Percentiles rank a stretch among this genome's conserved stretches.
phyloP scores from a whole-genome alignment of 257 asterid species.

The Solanum tacnaense region DNA sequence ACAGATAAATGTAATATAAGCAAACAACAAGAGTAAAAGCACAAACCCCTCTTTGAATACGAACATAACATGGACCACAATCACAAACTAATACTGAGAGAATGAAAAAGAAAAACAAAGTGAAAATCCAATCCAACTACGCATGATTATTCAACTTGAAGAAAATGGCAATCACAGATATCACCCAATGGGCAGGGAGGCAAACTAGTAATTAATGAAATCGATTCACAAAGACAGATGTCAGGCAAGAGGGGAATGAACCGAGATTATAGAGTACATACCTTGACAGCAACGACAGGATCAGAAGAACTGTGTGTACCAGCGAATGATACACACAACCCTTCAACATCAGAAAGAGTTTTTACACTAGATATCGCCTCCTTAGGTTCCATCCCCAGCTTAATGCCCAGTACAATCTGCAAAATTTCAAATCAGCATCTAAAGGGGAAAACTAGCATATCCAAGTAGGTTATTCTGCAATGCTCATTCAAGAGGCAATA shows the following conservation, averaged over 20 bases:
- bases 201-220: neutral
- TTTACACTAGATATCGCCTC: slow-evolving; percentile 61
- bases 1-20: neutral
- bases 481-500: neutral
- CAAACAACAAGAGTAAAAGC: neutral
- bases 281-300: slow-evolving; percentile 75
- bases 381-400: slow-evolving; percentile 68
- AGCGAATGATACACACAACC: slow-evolving; percentile 64
- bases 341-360: slow-evolving; percentile 93
- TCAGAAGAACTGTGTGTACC: slow-evolving; percentile 60
- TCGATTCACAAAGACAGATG: neutral
- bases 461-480: neutral
- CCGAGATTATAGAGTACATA: slow-evolving; percentile 4
- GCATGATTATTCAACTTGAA: neutral
- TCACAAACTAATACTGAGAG: neutral
- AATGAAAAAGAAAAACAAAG: neutral
- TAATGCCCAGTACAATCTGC: slow-evolving; percentile 77
- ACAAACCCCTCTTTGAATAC: neutral
- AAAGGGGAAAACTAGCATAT: neutral
- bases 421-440: neutral
- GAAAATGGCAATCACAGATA: neutral
- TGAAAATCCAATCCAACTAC: neutral
- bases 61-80: neutral
- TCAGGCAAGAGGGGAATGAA: neutral
- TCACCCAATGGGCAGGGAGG: neutral